Base-by-base conservation (phyloP, 345 rosid genomes). In the Nephelium lappaceum region DNA sequence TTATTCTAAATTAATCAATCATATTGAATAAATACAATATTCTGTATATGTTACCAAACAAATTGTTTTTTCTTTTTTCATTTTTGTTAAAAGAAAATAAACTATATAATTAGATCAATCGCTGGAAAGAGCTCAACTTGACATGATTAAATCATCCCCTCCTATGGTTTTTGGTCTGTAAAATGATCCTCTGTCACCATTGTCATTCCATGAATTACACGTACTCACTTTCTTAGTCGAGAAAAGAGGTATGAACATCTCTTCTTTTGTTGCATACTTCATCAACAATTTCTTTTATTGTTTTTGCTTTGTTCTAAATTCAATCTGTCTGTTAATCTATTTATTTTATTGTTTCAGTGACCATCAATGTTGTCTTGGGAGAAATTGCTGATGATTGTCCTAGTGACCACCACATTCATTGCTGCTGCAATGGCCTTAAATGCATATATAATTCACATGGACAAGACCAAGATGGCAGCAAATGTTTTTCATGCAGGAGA, bases 401-500 rank as follows among this genome's bases (percentile, higher is more conserved):
- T 81, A 58, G 11, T 81, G 76, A 64, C 78, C 47, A 60, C 79
- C 8, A 31, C 75, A 19, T 80, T 86, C 68, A 43, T 75, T 74
- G 55, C 0, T 49, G 88, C 86, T 43, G 72, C 86, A 0, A 74
- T 66, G 47, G 82, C 51, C 45, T 79, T 67, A 73, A 91, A 84
- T 78, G 81, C 94, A 1, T 92, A 92, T 73, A 76, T 94, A 16
- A 85, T 93, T 78, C 97, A 90, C 79, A 87, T 91, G 83, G 79
- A 84, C 82, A 79, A 80, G 80, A 62, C 86, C 68, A 89, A 75
- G 82, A 81, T 86, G 42, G 79, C 80, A 43, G 58, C 77, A 0
- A 74, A 77, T 24, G 55, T 60, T 38, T 69, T 69, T 16, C 69
- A 47, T 6, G 6, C 2, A 5, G 74, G 55, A 61, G 3, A 31